Evolutionary conservation across 164 flowering plant species (phyloP).

Genomic region (Taxillus chinensis): DNA sequence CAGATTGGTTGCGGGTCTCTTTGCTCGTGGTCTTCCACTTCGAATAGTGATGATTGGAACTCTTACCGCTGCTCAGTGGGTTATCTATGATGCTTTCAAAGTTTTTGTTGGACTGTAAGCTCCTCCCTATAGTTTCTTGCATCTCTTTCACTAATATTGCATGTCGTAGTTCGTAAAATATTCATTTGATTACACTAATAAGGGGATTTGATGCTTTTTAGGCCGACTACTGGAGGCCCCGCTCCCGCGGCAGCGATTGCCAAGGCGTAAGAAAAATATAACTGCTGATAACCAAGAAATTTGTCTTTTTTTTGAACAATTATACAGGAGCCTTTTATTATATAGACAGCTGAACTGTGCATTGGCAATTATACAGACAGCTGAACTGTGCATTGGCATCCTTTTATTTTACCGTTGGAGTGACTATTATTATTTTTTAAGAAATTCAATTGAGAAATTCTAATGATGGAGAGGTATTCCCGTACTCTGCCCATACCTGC

Average conservation of each 20-base stretch:
- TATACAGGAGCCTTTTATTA: too few species aligned
- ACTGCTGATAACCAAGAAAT: too few species aligned
- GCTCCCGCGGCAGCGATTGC: constrained; percentile 26
- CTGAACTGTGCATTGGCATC: too few species aligned
- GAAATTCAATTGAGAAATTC: too few species aligned
- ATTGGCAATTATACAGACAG: too few species aligned
- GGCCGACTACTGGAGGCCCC: constrained; percentile 85
- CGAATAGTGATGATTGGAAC: constrained; percentile 90
- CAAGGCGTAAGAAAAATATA: constrained; percentile 9
- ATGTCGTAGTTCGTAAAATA: not conserved
- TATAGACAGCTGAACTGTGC: too few species aligned
- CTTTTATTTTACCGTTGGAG: too few species aligned
- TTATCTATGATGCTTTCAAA: constrained; percentile 70
- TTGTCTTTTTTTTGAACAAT: too few species aligned
- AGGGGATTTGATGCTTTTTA: constrained; percentile 11
- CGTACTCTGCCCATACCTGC: too few species aligned
- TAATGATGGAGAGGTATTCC: too few species aligned
- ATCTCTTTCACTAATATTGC: not conserved
- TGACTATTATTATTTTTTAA: too few species aligned
- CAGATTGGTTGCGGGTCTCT: constrained; percentile 72
- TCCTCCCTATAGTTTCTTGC: not conserved
- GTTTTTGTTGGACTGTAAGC: constrained; percentile 84
- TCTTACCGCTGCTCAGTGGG: constrained; percentile 87
- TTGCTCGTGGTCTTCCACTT: constrained; percentile 90
- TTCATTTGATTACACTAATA: not conserved